Conservation (phyloP, 2,329 filamentous ascomycete species). For the Colletotrichum melonis region DNA sequence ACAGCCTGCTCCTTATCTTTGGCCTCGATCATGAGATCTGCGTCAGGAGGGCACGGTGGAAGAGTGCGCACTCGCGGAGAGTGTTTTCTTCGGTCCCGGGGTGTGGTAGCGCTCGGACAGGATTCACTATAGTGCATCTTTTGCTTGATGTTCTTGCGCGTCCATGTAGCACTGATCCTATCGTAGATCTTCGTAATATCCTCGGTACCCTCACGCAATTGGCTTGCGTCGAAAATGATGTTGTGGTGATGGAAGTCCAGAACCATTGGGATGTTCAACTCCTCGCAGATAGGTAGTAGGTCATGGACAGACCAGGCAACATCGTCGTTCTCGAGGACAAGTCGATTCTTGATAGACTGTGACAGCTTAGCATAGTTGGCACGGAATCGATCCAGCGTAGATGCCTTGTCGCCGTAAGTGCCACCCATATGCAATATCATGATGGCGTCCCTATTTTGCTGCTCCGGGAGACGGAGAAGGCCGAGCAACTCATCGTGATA, state of each 20-base stretch:
- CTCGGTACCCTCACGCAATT: conserved; percentile 84
- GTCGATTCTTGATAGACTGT: conserved; percentile 77
- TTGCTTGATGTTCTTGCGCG: conserved; percentile 83
- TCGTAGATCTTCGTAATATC: conserved; percentile 82
- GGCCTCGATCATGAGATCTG: conserved; percentile 99
- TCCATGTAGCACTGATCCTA: conserved; percentile 87
- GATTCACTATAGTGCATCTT: conserved; percentile 98
- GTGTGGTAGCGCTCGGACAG: conserved; percentile 79
- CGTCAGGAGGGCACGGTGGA: conserved; percentile 83
- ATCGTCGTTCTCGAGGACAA: conserved; percentile 96
- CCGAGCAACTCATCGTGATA: conserved; percentile 90
- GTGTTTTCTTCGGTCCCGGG: conserved; percentile 84
- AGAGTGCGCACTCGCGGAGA: conserved; percentile 81
- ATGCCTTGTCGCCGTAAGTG: conserved; percentile 85
- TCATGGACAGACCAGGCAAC: conserved; percentile 94
- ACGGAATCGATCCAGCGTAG: conserved; percentile 82
- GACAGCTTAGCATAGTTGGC: conserved; percentile 77
- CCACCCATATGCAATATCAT: conserved; percentile 97
- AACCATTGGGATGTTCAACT: conserved; percentile 92
- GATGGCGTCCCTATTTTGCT: conserved; percentile 85
- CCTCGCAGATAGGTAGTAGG: conserved; percentile 88
- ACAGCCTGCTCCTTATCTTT: conserved; percentile 98
- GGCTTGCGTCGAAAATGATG: conserved; percentile 81
- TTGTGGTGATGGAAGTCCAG: conserved; percentile 97
- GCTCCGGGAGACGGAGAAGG: conserved; percentile 79